Evolutionary conservation across 1,139 yeast genomes (phyloP), one percentile per base, ranked within the genome.

Genomic region (Saccharomyces hybrid): DNA sequence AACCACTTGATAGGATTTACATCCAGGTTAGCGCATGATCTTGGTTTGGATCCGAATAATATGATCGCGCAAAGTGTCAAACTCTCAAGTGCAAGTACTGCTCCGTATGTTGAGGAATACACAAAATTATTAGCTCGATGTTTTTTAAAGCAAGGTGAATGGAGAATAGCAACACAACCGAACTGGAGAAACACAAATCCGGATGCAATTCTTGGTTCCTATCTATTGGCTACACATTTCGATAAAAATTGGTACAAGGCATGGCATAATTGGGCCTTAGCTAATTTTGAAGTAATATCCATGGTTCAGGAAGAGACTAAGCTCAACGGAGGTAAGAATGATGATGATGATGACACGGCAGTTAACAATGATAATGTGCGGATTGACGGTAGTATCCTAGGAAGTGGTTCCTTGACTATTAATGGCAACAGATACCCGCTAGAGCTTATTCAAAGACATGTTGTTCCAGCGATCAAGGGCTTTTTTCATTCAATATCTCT

Each of bases 211-310:
- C 75, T 95, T 57, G 97, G 98, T 11, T 93, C 98, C 0, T 95
- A 89, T 68, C 75, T 91, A 55, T 76, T 93, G 60, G 98, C 99
- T 0, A 93, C 99, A 0, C 96, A 91, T 68, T 93, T 93, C 69
- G 98, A 93, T 68, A 79, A 81, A 51, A 81, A 81, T 47, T 95
- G 99, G 97, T 95, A 95, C 67, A 93, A 95, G 66, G 99, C 99
- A 27, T 95, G 99, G 99, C 99, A 95, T 67, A 91, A 90, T 66
- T 95, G 99, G 99, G 99, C 99, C 0, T 75, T 95, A 64, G 97
- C 99, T 0, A 95, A 95, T 69, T 95, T 90, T 68, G 97, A 91
- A 66, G 97, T 91, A 1, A 88, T 93, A 31, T 85, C 96, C 0
- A 76, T 85, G 52, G 76, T 76, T 61, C 47, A 67, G 66, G 46